Evolutionary conservation across 257 asterid genomes (phyloP).

Genomic region (Rhazya stricta): DNA sequence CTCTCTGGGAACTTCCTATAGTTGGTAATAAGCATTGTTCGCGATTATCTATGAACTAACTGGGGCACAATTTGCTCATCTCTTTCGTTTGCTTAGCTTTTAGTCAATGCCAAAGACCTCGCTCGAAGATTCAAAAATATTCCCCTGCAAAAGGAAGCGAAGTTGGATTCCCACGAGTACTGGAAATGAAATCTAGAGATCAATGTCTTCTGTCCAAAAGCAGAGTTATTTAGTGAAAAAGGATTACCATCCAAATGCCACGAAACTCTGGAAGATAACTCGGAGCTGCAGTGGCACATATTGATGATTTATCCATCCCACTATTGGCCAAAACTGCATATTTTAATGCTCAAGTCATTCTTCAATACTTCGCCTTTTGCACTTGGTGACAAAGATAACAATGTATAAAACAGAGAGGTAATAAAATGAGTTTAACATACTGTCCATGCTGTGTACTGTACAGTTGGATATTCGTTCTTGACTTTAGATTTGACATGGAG

Average conservation of each 20-base stretch:
- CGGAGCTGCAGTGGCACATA: constrained; percentile 87
- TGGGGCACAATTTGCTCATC: background rate
- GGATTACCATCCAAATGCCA: constrained; percentile 80
- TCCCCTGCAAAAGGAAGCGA: constrained; percentile 44
- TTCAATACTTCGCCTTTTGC: background rate
- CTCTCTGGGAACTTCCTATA: background rate
- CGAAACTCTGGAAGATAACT: constrained; percentile 68
- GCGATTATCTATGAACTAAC: background rate
- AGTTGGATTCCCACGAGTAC: background rate
- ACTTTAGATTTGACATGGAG: constrained; percentile 70
- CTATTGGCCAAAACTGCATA: constrained; percentile 94
- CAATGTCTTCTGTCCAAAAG: background rate
- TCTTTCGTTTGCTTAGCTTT: constrained; percentile 26
- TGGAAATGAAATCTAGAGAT: background rate
- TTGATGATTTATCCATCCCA: constrained; percentile 95
- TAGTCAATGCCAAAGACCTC: constrained; percentile 49
- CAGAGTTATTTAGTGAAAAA: background rate
- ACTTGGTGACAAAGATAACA: background rate
- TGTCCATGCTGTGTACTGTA: constrained; percentile 78
- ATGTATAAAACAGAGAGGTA: background rate
- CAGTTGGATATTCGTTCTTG: constrained; percentile 80
- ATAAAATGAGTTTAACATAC: constrained; percentile 32
- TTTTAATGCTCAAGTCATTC: background rate
- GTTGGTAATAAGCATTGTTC: background rate
- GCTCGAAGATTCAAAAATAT: constrained; percentile 79